A percentile compares a stretch with the other conserved stretches of the same genome.
phyloP scores from a whole-genome alignment of 257 asterid species.

The Lavandula angustifolia region DNA sequence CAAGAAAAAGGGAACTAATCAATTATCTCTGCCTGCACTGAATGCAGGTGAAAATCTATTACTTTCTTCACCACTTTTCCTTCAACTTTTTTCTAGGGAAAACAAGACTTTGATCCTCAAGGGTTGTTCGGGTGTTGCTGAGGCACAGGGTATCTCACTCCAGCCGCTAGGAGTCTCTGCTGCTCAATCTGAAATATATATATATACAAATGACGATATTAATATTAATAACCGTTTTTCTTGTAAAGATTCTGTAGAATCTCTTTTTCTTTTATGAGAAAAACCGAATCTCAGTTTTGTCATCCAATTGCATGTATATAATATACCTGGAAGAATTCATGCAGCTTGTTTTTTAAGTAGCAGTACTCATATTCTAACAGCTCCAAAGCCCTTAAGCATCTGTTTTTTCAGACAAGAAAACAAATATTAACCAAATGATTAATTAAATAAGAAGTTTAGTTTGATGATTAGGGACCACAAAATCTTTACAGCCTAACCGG shows the following conservation, averaged over 20 bases:
- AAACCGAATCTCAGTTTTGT: not conserved
- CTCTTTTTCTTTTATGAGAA: no score
- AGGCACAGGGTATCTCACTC: conserved; percentile 67
- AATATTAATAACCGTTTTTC: no score
- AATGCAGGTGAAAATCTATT: conserved; percentile 47
- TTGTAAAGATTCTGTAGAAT: no score
- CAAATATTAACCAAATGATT: no score
- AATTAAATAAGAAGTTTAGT: no score
- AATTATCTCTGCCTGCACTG: conserved; percentile 26
- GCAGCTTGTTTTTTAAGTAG: conserved; percentile 85
- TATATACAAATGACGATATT: no score
- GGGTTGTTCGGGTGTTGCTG: conserved; percentile 41
- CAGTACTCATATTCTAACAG: conserved; percentile 79
- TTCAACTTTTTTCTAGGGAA: conserved; percentile 6
- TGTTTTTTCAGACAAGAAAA: conserved; percentile 23
- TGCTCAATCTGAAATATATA: conserved; percentile 67
- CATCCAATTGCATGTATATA: not conserved
- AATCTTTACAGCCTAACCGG: no score
- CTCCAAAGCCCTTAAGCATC: conserved; percentile 87
- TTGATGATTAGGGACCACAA: no score
- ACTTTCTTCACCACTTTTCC: conserved; percentile 28
- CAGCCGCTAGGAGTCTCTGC: conserved; percentile 72
- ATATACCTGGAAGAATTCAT: conserved; percentile 79
- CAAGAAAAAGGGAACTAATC: conserved; percentile 22
- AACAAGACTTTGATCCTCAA: not conserved